Conservation (phyloP, 2,329 filamentous ascomycete species). For the Hyphodiscus sp. region DNA sequence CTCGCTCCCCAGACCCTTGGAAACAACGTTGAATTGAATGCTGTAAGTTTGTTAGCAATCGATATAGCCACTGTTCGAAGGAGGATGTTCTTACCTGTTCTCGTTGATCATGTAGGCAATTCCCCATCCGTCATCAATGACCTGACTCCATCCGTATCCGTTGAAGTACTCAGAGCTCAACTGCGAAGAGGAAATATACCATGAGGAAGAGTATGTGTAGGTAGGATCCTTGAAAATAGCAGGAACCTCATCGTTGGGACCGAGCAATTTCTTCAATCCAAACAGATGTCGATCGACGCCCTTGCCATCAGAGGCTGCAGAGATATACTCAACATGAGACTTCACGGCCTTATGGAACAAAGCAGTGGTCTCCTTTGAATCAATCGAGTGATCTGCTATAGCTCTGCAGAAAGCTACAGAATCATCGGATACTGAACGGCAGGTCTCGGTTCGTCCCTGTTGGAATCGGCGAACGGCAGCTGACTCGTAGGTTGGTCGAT, state of each 20-base stretch:
- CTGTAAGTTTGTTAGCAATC: constrained; percentile 37
- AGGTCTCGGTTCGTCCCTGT: constrained; percentile 92
- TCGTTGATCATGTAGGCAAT: constrained; percentile 99
- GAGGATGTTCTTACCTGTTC: constrained; percentile 58
- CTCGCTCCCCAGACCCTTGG: constrained; percentile 82
- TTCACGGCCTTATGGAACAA: constrained; percentile 78
- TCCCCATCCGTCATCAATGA: constrained; percentile 91
- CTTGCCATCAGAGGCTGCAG: constrained; percentile 81
- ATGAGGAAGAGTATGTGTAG: constrained; percentile 74
- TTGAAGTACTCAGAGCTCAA: constrained; percentile 97
- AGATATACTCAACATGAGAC: constrained; percentile 85
- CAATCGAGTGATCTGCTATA: constrained; percentile 63
- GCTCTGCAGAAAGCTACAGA: constrained; percentile 84
- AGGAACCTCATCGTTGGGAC: constrained; percentile 73
- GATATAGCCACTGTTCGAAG: not conserved
- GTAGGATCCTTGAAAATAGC: constrained; percentile 82
- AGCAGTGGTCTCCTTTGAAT: constrained; percentile 59
- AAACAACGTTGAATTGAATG: constrained; percentile 96
- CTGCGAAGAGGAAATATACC: constrained; percentile 86
- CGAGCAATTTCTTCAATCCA: constrained; percentile 84
- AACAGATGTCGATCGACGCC: constrained; percentile 97
- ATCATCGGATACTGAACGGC: constrained; percentile 84
- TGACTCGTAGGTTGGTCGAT: constrained; percentile 95
- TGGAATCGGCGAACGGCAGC: constrained; percentile 94
- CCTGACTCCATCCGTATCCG: constrained; percentile 97